phyloP scores from a whole-genome alignment of 108 stramenopile species.

The Poteriospumella lacustris region DNA sequence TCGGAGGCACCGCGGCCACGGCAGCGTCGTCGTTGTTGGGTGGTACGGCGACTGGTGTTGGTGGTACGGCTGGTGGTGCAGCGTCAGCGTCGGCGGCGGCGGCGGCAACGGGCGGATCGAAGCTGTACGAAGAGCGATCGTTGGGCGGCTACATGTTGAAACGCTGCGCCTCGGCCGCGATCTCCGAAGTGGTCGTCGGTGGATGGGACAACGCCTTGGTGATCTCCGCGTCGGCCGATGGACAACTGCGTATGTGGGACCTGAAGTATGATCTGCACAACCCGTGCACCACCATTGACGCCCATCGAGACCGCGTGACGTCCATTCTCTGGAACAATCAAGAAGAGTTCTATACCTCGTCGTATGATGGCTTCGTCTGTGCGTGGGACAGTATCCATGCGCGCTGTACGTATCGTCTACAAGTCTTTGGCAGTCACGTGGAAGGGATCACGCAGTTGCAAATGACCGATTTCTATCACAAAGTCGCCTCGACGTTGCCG shows the following conservation, averaged over 20 bases:
- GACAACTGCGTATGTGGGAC: background rate
- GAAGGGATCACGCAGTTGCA: too few species aligned
- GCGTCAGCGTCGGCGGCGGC: background rate
- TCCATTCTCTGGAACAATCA: background rate
- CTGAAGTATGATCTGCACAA: background rate
- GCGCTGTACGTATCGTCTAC: too few species aligned
- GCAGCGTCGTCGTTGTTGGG: too few species aligned
- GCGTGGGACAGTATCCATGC: too few species aligned
- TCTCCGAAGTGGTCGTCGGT: background rate
- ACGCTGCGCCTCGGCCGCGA: background rate
- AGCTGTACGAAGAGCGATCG: background rate
- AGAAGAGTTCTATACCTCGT: background rate
- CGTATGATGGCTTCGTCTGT: too few species aligned
- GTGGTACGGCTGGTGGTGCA: too few species aligned
- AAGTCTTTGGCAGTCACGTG: too few species aligned
- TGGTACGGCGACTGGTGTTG: background rate
- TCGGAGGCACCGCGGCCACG: too few species aligned
- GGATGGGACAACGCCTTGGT: background rate
- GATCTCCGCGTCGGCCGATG: slow-evolving; percentile 7
- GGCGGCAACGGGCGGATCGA: background rate
- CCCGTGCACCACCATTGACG: background rate
- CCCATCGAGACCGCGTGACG: background rate
- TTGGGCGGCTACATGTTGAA: background rate
- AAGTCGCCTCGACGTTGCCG: too few species aligned
- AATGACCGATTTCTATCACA: too few species aligned